These are phyloP conservation scores for Phialophora expanda DNA, from an alignment of 2,329 filamentous ascomycete genomes.

Conservation along the genomic window DNA sequence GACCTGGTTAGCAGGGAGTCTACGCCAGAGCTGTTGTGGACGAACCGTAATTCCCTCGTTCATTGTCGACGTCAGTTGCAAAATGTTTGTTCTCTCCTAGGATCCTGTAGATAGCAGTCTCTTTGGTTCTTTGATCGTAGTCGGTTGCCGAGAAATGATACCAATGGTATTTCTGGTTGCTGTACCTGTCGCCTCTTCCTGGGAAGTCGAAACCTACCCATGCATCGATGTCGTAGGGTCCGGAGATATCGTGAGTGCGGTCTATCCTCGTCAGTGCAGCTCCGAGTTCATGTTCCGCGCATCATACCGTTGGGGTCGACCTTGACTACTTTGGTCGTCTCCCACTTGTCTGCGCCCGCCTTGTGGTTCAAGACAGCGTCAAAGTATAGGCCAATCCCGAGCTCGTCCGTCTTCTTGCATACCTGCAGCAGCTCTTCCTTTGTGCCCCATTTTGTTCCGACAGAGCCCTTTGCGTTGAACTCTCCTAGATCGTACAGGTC, in stretches of 20 bases:
- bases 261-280: slow-evolving; percentile 44
- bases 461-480: slow-evolving; percentile 66
- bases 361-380: slow-evolving; percentile 71
- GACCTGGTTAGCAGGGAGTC: slow-evolving; percentile 62
- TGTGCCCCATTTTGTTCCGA: slow-evolving; percentile 66
- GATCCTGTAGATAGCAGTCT: slow-evolving; percentile 66
- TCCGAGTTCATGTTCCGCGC: not conserved
- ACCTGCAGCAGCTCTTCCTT: slow-evolving; percentile 55
- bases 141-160: slow-evolving; percentile 68
- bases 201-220: slow-evolving; percentile 69
- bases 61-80: slow-evolving; percentile 60
- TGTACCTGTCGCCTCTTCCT: slow-evolving; percentile 62
- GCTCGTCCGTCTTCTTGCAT: slow-evolving; percentile 36
- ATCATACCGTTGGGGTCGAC: slow-evolving; percentile 57
- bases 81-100: slow-evolving; percentile 64
- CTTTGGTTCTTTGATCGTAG: slow-evolving; percentile 59
- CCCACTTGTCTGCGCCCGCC: slow-evolving; percentile 65
- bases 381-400: slow-evolving; percentile 58
- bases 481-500: slow-evolving; percentile 69
- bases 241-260: slow-evolving; percentile 56
- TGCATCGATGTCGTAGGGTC: slow-evolving; percentile 64
- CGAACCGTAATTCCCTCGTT: slow-evolving; percentile 62
- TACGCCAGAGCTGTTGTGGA: slow-evolving; percentile 43
- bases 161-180: slow-evolving; percentile 63
- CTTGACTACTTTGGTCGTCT: slow-evolving; percentile 64